Conservation (phyloP, 176 grass and related monocot genomes). For the Ensete glaucum region DNA sequence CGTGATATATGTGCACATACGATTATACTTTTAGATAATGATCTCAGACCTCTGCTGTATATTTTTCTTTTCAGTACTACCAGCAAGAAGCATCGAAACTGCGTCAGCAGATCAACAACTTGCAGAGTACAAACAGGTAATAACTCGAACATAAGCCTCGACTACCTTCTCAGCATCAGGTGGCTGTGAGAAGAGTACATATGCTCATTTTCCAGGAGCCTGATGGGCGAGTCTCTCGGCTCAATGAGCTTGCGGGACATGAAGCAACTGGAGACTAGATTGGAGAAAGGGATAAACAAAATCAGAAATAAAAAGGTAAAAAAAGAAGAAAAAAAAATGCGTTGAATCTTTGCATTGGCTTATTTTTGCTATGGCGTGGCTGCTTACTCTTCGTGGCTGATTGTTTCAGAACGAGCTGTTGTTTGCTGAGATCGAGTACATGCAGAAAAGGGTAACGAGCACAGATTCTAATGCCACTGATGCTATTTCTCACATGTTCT, state of each 20-base stretch:
- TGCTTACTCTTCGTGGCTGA: background rate
- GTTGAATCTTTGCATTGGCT: too few species aligned
- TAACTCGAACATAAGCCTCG: background rate
- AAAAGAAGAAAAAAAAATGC: background rate
- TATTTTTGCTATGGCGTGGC: too few species aligned
- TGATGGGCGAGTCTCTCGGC: slow-evolving; percentile 46
- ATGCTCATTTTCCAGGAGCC: slow-evolving; percentile 29
- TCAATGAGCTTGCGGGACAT: slow-evolving; percentile 44
- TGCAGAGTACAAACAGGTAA: slow-evolving; percentile 82
- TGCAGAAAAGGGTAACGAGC: slow-evolving; percentile 46
- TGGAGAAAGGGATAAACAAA: slow-evolving; percentile 70
- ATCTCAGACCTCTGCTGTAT: background rate
- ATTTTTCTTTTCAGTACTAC: slow-evolving; percentile 53
- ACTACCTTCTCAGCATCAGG: too few species aligned
- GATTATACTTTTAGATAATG: background rate
- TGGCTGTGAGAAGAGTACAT: background rate
- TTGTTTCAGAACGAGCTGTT: slow-evolving; percentile 56
- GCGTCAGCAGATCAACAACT: slow-evolving; percentile 38
- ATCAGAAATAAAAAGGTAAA: slow-evolving; percentile 82
- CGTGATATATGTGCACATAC: too few species aligned
- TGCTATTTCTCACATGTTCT: slow-evolving; percentile 8
- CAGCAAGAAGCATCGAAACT: slow-evolving; percentile 70
- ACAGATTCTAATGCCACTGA: background rate
- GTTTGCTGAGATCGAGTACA: slow-evolving; percentile 41
- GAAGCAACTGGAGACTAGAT: slow-evolving; percentile 54